Percentiles rank a stretch among this genome's conserved stretches.
Evolutionary conservation across 2,329 filamentous ascomycete genomes (phyloP).

Genomic region (Beauveria australis): DNA sequence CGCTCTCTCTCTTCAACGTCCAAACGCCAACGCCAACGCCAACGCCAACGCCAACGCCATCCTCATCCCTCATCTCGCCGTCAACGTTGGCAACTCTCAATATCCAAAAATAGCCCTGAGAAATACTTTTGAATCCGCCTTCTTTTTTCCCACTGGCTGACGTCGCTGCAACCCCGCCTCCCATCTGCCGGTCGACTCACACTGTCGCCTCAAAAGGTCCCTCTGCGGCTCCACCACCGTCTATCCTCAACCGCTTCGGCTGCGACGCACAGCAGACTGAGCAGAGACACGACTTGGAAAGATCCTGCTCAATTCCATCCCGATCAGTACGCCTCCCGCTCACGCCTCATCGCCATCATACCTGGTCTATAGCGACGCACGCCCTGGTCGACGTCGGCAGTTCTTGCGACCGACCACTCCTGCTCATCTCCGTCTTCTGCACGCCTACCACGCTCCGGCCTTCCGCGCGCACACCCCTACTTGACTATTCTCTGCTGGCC

Average conservation of each 20-base stretch:
- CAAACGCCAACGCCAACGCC: neutral
- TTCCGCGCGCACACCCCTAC: conserved; percentile 1
- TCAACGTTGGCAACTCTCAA: neutral
- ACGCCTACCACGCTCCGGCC: conserved; percentile 2
- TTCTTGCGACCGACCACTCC: neutral
- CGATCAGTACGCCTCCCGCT: neutral
- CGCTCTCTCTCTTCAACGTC: neutral
- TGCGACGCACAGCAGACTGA: neutral
- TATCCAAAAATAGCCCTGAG: neutral
- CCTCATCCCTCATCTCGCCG: neutral
- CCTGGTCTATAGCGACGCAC: neutral
- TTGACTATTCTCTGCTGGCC: neutral
- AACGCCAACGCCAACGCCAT: neutral
- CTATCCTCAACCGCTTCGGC: conserved; percentile 1
- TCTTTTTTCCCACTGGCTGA: neutral
- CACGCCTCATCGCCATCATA: neutral
- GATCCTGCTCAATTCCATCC: neutral
- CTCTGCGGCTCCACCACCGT: neutral
- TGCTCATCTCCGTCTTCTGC: neutral
- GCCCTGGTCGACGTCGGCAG: neutral
- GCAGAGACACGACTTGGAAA: neutral
- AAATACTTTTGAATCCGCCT: neutral
- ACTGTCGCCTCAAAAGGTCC: conserved; percentile 1
- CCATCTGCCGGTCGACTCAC: conserved; percentile 7
- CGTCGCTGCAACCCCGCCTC: neutral